These are phyloP conservation scores for Areca catechu DNA, from an alignment of 176 grass and related monocot species.

Conservation along the genomic window DNA sequence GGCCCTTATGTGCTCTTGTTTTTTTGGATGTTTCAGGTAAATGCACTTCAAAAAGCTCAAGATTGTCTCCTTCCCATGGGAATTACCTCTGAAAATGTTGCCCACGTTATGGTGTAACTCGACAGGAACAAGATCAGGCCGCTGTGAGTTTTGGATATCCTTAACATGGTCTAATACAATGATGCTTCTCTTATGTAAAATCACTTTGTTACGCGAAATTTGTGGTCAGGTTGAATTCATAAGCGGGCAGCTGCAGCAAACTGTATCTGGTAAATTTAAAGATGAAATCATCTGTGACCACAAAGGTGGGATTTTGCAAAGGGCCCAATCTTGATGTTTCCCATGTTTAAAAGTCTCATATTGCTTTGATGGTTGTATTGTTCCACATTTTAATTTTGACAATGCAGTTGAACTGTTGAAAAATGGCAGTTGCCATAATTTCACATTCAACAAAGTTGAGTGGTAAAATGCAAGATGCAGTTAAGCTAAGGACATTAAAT, in stretches of 20 bases:
- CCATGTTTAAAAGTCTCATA: no score
- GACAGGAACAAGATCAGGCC: constrained; percentile 83
- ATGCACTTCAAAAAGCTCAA: constrained; percentile 64
- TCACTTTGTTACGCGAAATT: background rate
- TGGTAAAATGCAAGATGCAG: no score
- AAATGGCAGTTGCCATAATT: no score
- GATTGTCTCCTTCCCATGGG: constrained; percentile 98
- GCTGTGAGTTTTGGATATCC: constrained; percentile 54
- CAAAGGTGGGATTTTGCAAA: constrained; percentile 42
- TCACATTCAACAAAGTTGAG: no score
- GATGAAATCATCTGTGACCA: constrained; percentile 87
- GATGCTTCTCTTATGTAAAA: constrained; percentile 1
- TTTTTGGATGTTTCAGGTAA: constrained; percentile 36
- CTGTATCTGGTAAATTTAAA: constrained; percentile 87
- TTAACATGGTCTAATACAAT: background rate
- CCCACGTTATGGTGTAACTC: constrained; percentile 67
- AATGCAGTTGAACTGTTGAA: no score
- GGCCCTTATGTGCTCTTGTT: no score
- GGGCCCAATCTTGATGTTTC: no score
- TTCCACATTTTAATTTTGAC: no score
- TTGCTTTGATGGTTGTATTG: no score
- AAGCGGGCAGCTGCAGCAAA: constrained; percentile 72
- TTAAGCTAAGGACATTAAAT: no score
- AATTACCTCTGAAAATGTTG: constrained; percentile 98
- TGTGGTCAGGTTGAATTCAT: constrained; percentile 64